These are phyloP conservation scores for Lippia alba DNA, from an alignment of 305 asterid genomes.

Conservation along the genomic window DNA sequence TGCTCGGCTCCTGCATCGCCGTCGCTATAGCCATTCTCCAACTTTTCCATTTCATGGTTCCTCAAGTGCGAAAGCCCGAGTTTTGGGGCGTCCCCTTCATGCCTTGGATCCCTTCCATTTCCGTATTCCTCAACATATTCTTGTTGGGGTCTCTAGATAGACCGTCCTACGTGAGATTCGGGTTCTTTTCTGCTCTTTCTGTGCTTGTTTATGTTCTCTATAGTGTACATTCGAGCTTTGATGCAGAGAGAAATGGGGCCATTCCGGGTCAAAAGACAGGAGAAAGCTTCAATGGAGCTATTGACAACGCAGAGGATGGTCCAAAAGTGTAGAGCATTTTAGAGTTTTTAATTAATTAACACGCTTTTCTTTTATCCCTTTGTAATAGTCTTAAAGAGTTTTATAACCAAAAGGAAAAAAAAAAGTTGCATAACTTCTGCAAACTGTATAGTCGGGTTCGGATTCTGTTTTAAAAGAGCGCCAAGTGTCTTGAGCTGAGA, in stretches of 20 bases:
- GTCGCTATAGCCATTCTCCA: conserved; percentile 61
- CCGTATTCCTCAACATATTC: conserved; percentile 89
- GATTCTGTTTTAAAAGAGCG: background rate
- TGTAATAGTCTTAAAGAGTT: conserved; percentile 29
- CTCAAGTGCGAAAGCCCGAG: conserved; percentile 79
- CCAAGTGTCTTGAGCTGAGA: background rate
- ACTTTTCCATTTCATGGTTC: conserved; percentile 67
- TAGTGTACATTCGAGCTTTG: conserved; percentile 93
- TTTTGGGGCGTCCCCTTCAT: conserved; percentile 93
- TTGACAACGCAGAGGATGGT: conserved; percentile 52
- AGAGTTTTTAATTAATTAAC: background rate
- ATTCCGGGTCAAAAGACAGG: conserved; percentile 53
- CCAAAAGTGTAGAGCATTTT: conserved; percentile 45
- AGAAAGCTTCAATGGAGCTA: conserved; percentile 56
- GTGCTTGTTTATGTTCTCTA: conserved; percentile 73
- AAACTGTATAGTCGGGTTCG: background rate
- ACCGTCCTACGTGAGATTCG: conserved; percentile 73
- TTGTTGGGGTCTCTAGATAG: conserved; percentile 70
- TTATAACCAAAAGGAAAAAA: conserved; percentile 19
- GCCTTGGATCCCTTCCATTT: conserved; percentile 94
- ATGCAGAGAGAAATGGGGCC: conserved; percentile 74
- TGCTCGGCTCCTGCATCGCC: conserved; percentile 69
- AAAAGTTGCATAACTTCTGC: background rate
- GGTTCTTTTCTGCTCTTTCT: conserved; percentile 70
- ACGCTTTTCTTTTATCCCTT: conserved; percentile 1